These are phyloP conservation scores for Aureobasidium sp. DNA, from an alignment of 2,329 filamentous ascomycete genomes.

Conservation along the genomic window DNA sequence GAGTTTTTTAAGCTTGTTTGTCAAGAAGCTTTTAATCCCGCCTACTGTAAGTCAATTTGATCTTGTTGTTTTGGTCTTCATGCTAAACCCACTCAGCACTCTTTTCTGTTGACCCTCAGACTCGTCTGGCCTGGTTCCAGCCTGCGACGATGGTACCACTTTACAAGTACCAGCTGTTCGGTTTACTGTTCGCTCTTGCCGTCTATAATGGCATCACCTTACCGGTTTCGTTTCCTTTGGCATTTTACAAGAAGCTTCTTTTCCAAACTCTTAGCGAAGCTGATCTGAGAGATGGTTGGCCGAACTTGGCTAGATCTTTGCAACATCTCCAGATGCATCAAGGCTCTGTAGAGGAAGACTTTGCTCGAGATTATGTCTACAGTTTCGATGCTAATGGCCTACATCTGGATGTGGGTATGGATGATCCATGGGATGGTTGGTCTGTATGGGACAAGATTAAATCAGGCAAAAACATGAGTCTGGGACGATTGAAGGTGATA, in stretches of 20 bases:
- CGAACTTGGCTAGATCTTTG: conserved; percentile 66
- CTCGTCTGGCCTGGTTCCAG: conserved; percentile 79
- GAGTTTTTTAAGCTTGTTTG: conserved; percentile 88
- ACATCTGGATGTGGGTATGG: conserved; percentile 47
- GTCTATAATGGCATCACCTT: conserved; percentile 89
- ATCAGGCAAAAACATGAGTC: background rate
- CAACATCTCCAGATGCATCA: conserved; percentile 65
- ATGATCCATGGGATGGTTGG: conserved; percentile 11
- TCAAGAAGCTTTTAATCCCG: conserved; percentile 66
- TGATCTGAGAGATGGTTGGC: conserved; percentile 85
- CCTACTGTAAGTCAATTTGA: conserved; percentile 49
- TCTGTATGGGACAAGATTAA: conserved; percentile 3
- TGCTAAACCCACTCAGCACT: conserved; percentile 38
- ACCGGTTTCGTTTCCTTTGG: conserved; percentile 78
- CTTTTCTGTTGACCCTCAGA: conserved; percentile 69
- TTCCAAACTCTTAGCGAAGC: conserved; percentile 53
- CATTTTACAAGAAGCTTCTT: conserved; percentile 73
- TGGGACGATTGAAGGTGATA: conserved; percentile 5
- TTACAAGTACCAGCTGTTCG: conserved; percentile 86
- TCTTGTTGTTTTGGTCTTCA: conserved; percentile 1
- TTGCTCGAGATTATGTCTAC: conserved; percentile 80
- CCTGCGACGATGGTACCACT: conserved; percentile 71
- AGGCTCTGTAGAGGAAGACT: conserved; percentile 71
- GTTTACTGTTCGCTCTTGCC: conserved; percentile 78
- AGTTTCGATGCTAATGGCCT: conserved; percentile 53